Conservation (phyloP, 2,329 filamentous ascomycete species). For the Tolypocladium ophioglossoides region DNA sequence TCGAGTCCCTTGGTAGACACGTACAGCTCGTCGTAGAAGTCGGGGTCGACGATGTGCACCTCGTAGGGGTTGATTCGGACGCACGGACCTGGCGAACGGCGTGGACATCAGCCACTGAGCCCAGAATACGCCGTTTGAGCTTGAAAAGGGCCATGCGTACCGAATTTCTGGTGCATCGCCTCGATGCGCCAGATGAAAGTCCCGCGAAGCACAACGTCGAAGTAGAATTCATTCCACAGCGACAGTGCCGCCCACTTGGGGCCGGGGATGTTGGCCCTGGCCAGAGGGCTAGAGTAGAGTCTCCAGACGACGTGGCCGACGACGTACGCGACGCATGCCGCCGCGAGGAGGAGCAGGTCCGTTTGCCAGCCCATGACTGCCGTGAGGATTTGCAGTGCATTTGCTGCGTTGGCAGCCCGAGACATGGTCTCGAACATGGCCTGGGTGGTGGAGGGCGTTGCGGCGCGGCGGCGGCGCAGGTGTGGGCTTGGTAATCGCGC, state of each 20-base stretch:
- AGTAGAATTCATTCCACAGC: conserved; percentile 2
- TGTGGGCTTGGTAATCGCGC: no score
- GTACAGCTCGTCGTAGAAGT: conserved; percentile 17
- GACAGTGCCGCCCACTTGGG: conserved; percentile 1
- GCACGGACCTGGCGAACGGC: conserved; percentile 15
- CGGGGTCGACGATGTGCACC: conserved; percentile 17
- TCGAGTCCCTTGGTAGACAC: conserved; percentile 5
- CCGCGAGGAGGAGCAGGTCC: background rate
- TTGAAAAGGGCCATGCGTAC: background rate
- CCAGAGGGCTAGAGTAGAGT: background rate
- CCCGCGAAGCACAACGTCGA: conserved; percentile 2
- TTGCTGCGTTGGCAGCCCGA: background rate
- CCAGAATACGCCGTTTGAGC: no score
- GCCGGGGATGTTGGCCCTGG: conserved; percentile 1
- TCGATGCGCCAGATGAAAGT: conserved; percentile 2
- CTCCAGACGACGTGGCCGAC: background rate
- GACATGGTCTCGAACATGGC: no score
- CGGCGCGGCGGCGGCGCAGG: no score
- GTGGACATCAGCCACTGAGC: background rate
- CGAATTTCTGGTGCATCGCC: conserved; percentile 3
- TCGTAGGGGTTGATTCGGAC: conserved; percentile 20
- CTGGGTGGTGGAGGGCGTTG: no score
- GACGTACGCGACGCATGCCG: background rate
- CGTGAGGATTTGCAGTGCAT: background rate
- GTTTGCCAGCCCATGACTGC: background rate